Conservation (phyloP, 257 asterid genomes). For the Gentiana dahurica region DNA sequence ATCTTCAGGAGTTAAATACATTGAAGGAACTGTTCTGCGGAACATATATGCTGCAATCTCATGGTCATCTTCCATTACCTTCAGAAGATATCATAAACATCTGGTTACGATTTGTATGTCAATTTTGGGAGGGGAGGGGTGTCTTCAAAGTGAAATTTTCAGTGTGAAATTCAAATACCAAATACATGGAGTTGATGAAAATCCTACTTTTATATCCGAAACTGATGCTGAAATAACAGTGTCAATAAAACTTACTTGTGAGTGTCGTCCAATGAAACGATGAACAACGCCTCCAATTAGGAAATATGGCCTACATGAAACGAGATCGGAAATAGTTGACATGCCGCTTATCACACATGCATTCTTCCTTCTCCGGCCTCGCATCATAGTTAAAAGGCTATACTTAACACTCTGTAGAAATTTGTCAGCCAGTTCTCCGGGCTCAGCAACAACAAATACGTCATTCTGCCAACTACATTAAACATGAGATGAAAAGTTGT, state of each 20-base stretch:
- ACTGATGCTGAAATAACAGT: slow-evolving; percentile 1
- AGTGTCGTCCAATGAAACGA: slow-evolving; percentile 95
- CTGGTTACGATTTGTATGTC: slow-evolving; percentile 9
- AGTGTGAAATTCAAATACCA: too few species aligned
- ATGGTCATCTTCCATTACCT: slow-evolving; percentile 99
- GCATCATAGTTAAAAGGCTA: slow-evolving; percentile 69
- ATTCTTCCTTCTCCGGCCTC: slow-evolving; percentile 67
- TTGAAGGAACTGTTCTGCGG: slow-evolving; percentile 94
- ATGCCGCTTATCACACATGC: slow-evolving; percentile 56
- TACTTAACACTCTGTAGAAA: slow-evolving; percentile 81
- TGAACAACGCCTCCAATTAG: slow-evolving; percentile 97
- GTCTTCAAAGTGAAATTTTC: too few species aligned
- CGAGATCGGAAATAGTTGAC: slow-evolving; percentile 76
- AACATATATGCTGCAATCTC: slow-evolving; percentile 98
- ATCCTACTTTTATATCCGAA: slow-evolving; percentile 4
- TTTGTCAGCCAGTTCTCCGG: slow-evolving; percentile 91
- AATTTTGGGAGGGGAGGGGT: neutral
- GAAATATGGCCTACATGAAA: slow-evolving; percentile 75
- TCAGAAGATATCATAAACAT: slow-evolving; percentile 17
- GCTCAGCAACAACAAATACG: slow-evolving; percentile 98
- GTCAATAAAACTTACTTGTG: slow-evolving; percentile 45
- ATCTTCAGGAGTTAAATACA: slow-evolving; percentile 81
- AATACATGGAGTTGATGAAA: neutral
- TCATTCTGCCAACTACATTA: slow-evolving; percentile 89
- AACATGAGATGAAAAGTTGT: slow-evolving; percentile 13